phyloP scores from a whole-genome alignment of 2,329 filamentous ascomycete species.

The Fusarium lateritium region DNA sequence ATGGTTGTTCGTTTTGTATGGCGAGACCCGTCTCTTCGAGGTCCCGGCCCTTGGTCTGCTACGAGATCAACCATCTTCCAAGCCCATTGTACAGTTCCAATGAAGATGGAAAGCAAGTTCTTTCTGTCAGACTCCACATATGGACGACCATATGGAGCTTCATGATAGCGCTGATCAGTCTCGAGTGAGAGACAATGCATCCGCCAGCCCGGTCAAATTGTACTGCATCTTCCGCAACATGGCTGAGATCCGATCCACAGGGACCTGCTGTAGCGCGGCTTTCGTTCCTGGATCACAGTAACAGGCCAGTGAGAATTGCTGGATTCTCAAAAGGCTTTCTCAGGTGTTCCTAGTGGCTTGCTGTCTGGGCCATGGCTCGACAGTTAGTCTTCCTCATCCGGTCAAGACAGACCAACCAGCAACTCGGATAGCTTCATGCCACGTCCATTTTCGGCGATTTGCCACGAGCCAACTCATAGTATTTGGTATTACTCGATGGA shows the following conservation, averaged over 20 bases:
- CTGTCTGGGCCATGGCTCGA: constrained; percentile 1
- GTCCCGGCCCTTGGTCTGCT: neutral
- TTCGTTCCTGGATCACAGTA: constrained; percentile 19
- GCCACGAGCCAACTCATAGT: constrained; percentile 16
- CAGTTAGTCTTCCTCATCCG: constrained; percentile 31
- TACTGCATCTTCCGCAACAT: neutral
- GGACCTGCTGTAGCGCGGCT: constrained; percentile 2
- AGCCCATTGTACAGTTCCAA: neutral
- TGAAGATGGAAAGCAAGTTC: neutral
- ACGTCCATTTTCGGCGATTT: constrained; percentile 31
- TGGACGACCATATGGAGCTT: neutral
- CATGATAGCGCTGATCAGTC: neutral
- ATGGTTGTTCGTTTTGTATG: neutral
- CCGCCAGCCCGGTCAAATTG: neutral
- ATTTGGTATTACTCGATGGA: neutral
- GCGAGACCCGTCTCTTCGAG: neutral
- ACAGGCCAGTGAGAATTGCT: constrained; percentile 9
- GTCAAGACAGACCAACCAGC: constrained; percentile 18
- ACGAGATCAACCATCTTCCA: neutral
- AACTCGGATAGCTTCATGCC: constrained; percentile 8
- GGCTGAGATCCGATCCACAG: neutral
- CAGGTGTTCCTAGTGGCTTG: constrained; percentile 13
- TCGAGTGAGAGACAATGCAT: neutral
- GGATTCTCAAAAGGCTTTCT: constrained; percentile 4
- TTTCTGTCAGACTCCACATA: neutral